Conservation (phyloP, 2,329 filamentous ascomycete species). For the Fusarium virguliforme region DNA sequence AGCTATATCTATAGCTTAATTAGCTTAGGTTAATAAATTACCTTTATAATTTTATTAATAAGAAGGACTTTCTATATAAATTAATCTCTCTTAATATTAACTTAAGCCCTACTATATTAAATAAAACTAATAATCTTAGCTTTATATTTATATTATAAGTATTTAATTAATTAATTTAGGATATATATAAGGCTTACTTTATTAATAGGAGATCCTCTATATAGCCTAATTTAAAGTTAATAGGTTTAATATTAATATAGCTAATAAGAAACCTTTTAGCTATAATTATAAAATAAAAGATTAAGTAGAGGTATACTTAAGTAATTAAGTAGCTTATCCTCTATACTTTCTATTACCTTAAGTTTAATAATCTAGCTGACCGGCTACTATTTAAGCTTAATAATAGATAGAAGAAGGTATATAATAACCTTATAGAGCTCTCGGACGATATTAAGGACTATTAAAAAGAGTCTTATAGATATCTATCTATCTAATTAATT, state of each 20-base stretch:
- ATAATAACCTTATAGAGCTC: too few relatives aligned
- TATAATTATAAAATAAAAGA: background rate
- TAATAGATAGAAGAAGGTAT: too few relatives aligned
- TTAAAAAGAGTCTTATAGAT: too few relatives aligned
- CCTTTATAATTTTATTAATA: background rate
- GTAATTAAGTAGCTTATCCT: too few relatives aligned
- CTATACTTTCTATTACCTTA: too few relatives aligned
- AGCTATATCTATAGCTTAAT: background rate
- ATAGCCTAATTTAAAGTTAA: background rate
- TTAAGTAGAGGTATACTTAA: too few relatives aligned
- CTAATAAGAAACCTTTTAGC: background rate
- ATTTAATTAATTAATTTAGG: background rate
- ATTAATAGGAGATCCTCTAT: background rate
- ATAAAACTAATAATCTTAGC: background rate
- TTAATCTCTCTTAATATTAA: background rate
- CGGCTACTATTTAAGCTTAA: too few relatives aligned
- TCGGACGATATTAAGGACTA: too few relatives aligned
- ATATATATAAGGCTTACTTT: background rate
- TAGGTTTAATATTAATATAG: background rate
- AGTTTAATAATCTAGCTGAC: too few relatives aligned
- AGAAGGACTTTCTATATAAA: slow-evolving; percentile 5
- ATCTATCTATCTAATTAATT: too few relatives aligned
- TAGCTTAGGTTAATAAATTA: background rate
- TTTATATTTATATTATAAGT: background rate
- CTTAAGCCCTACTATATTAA: background rate